Base-by-base conservation (phyloP, 2,329 filamentous ascomycete genomes). In the Cladophialophora yegresii region DNA sequence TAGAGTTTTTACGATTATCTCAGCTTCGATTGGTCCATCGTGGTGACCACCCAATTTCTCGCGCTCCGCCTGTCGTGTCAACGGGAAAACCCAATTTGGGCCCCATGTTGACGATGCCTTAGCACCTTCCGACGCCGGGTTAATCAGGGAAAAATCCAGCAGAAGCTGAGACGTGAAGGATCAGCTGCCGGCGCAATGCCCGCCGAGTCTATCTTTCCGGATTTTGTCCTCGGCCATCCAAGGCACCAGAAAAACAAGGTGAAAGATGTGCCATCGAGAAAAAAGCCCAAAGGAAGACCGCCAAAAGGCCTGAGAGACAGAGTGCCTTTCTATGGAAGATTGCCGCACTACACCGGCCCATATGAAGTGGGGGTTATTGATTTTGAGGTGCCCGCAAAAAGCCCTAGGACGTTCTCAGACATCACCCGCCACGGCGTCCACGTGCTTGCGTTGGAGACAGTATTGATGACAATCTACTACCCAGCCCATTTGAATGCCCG, bases 391-490 rank as follows among this genome's bases (percentile, higher is more conserved):
- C 82, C 83, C 0, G 83, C 75, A 8, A 71, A 77, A 40, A 70
- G 79, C 20, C 82, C 83, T 1, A 75, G 79, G 40, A 71, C 77
- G 0, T 82, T 85, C 68, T 83, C 82, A 1, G 71, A 83, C 60
- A 84, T 85, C 61, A 83, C 76, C 36, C 76, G 83, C 43, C 67
- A 82, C 28, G 75, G 80, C 58, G 75, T 76, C 60, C 79, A 82
- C 66, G 66, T 84, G 7, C 73, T 86, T 13, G 77, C 83, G 59
- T 74, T 85, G 13, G 80, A 86, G 65, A 89, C 87, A 0, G 84
- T 89, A 8, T 78, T 89, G 4, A 84, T 89, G 75, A 84, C 83
- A 0, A 74, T 89, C n/a, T 89, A 86, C 73, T 89, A 89, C 72
- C 87, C 87, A 1, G 82, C 84, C 51, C 80, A 82, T 20, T 71